phyloP scores from a whole-genome alignment of 1,284 basidiomycete genomes.

The Apiotrichum siamense region DNA sequence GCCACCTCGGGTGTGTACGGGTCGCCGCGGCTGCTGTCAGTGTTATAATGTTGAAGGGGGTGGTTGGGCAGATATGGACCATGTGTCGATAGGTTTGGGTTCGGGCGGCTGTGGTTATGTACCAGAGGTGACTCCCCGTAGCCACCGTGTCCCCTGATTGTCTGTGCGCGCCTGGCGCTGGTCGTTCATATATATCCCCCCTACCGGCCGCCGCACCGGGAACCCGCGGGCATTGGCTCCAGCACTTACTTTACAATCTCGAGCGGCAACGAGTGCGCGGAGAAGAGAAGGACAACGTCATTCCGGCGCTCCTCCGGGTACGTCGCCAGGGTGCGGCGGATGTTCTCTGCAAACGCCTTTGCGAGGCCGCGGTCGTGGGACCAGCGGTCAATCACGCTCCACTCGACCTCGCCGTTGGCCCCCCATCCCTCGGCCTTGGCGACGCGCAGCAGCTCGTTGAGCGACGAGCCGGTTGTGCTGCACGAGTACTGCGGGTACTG shows the following conservation, averaged over 20 bases:
- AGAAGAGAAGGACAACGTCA: constrained; percentile 83
- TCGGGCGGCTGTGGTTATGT: background rate
- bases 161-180: too few species aligned
- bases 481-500: constrained; percentile 99
- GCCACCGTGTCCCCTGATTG: too few species aligned
- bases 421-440: constrained; percentile 49
- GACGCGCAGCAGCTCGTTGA: constrained; percentile 80
- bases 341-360: constrained; percentile 85
- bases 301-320: constrained; percentile 65
- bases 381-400: constrained; percentile 99
- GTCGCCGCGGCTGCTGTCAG: constrained; percentile 78
- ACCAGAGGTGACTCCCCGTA: background rate
- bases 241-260: constrained; percentile 75
- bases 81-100: too few species aligned
- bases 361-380: constrained; percentile 89
- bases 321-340: constrained; percentile 73
- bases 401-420: constrained; percentile 62
- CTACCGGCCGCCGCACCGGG: too few species aligned
- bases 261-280: constrained; percentile 96
- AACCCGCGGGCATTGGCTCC: background rate
- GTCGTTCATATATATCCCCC: too few species aligned
- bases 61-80: too few species aligned
- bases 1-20: constrained; percentile 96
- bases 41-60: too few species aligned
- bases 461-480: constrained; percentile 91